Evolutionary conservation across 176 grass and related monocot species (phyloP).

Genomic region (Panicum miliaceum): DNA sequence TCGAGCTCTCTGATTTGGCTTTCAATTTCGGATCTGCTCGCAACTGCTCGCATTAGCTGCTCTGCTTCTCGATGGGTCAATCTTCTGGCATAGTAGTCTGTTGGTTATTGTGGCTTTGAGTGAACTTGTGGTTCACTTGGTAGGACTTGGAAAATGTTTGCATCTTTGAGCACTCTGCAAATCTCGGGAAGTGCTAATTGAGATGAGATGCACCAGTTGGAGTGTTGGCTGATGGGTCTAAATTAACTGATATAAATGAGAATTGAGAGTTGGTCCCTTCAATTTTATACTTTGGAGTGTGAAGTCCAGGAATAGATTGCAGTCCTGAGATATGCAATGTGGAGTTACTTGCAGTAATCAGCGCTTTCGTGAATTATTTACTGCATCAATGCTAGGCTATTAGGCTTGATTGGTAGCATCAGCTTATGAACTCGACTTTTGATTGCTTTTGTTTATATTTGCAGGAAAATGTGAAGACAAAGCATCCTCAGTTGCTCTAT

Average conservation of each 20-base stretch:
- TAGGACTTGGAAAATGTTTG: not conserved
- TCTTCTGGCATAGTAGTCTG: not conserved
- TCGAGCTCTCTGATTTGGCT: not conserved
- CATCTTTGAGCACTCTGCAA: not conserved
- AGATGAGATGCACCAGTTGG: not conserved
- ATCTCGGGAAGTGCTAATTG: not conserved
- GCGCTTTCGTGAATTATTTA: not conserved
- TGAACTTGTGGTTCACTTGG: slow-evolving; percentile 10
- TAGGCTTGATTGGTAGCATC: slow-evolving; percentile 22
- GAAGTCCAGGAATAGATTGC: not conserved
- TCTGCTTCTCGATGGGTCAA: not conserved
- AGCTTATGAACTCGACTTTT: slow-evolving; percentile 20
- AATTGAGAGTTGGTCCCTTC: not conserved
- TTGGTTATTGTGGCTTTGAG: not conserved
- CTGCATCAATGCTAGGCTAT: not conserved
- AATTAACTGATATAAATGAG: not conserved
- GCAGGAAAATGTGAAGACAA: slow-evolving; percentile 98
- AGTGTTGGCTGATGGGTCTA: not conserved
- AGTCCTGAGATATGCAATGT: not conserved
- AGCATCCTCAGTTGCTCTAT: slow-evolving; percentile 96
- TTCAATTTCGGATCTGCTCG: not conserved
- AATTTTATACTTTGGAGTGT: not conserved
- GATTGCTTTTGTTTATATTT: slow-evolving; percentile 35
- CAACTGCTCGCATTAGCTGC: not conserved
- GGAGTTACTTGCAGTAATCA: not conserved